Evolutionary conservation across 345 rosid genomes (phyloP), one percentile per base, ranked within the genome.

Genomic region (Litchi chinensis): DNA sequence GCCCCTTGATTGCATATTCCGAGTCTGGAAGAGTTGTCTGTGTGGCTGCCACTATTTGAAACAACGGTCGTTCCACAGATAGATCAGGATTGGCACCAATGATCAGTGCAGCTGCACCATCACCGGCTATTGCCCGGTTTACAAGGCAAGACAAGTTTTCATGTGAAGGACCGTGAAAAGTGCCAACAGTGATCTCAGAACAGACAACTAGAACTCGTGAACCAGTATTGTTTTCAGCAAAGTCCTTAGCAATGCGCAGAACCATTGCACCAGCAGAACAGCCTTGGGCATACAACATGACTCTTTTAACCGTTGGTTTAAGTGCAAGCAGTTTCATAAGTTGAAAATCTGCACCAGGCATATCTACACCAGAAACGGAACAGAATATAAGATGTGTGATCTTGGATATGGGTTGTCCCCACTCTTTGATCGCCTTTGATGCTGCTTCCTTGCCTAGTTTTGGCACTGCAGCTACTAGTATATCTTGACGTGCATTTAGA

Each of bases 181-280:
- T 66, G 8, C 74, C 75, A 4, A 76, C 83, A 0, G 75, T 76
- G 56, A 79, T 71, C 46, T 83, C 82, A 0, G 85, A 76, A 70
- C 85, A 83, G n/a, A 83, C 83, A 3, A 79, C 78, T 1, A 76
- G 76, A 10, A 83, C 71, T 3, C 80, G 82, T 0, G 82, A 80
- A 1, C 69, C 79, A 4, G 32, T 76, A 54, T 75, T 79, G 71
- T 79, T 83, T 59, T 83, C 85, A 3, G 85, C 82, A 0, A 79
- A 67, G 62, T 79, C 85, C 40, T 79, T 83, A 6, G 85, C 82
- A 0, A 83, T 68, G 11, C 80, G 82, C 43, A 83, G 80, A 15
- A 79, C 85, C 13, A 57, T 66, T n/a, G 50, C 67, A 19, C 63
- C 75, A 19, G 65, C 65, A 73, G 19, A 32, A 22, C 66, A 73